Evolutionary conservation across 108 stramenopile species (phyloP), one percentile per base, ranked within the genome.

Genomic region (Cyclotella atomus): DNA sequence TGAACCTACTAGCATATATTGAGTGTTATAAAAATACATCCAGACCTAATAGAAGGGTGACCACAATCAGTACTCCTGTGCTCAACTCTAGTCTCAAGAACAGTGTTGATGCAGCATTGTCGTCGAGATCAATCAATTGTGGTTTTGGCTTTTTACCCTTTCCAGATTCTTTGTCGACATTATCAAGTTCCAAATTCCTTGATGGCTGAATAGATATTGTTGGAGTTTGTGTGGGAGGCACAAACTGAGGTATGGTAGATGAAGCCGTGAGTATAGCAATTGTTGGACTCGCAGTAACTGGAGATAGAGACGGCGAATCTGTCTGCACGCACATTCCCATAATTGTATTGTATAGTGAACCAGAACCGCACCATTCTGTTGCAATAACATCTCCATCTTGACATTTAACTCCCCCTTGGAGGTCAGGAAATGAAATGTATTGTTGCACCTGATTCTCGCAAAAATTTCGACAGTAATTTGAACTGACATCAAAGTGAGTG

Each of bases 271-370:
- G 14, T 2, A 21, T 45, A 65, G 17, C 5, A 10, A 46, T 20
- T 2, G 65, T 65, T 28, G 65, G 65, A 28, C 32, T 27, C 5
- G 27, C 27, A 32, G 46, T 65, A 7, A 21, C 49, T 49, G 65
- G 65, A 29, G 65, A 32, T 32, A 47, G 41, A 23, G 65, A 41
- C 21, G 65, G 65, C 29, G 44, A 6, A 47, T 65, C 47, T 45
- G 65, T 47, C 49, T 65, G 25, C 65, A 65, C 49, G 44, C 65
- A 65, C 4, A 49, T 27, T 7, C 65, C 65, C 20, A 34, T 65
- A 4, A 65, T 38, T 30, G 25, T 3, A 29, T 30, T 65, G 65
- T 49, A 65, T 5, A 65, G 47, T 65, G 65, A 23, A 12, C 47
- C 65, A 29, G 65, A 29, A 27, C 8, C 23, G 29, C 65, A 65